Evolutionary conservation across 148 eudicot species (phyloP).

Genomic region (Talinum fruticosum): DNA sequence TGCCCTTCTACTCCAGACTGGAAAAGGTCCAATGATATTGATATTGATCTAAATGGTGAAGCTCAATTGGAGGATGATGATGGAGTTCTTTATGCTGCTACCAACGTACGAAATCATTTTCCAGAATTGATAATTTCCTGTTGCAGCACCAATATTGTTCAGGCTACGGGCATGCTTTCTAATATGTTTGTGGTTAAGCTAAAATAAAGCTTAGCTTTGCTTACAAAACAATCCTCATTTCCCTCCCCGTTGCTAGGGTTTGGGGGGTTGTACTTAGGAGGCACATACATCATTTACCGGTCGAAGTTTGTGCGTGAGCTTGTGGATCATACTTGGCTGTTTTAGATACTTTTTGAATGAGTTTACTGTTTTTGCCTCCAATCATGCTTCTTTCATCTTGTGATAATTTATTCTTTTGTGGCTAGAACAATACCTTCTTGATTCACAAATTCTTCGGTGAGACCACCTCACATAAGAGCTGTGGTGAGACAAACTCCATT

Average conservation of each 20-base stretch:
- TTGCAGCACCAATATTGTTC: background rate
- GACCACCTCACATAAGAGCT: too few species aligned
- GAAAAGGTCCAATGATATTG: slow-evolving; percentile 88
- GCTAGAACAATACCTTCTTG: too few species aligned
- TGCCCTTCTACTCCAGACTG: slow-evolving; percentile 96
- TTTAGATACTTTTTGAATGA: background rate
- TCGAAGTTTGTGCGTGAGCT: background rate
- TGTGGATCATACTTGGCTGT: background rate
- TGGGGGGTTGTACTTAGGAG: too few species aligned
- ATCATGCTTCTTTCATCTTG: background rate
- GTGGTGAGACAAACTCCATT: background rate
- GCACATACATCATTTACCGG: too few species aligned
- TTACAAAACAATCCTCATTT: too few species aligned
- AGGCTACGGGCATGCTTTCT: background rate
- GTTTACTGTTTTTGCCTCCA: too few species aligned
- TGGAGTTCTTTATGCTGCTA: slow-evolving; percentile 50
- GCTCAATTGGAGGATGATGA: slow-evolving; percentile 87
- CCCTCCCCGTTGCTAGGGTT: too few species aligned
- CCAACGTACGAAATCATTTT: slow-evolving; percentile 43
- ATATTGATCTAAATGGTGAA: slow-evolving; percentile 91
- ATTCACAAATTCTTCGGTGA: too few species aligned
- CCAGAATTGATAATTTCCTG: slow-evolving; percentile 5
- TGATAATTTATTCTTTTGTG: background rate
- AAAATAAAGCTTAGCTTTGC: background rate
- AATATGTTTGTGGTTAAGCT: background rate